Evolutionary conservation across 805 yeast genomes (phyloP).

Genomic region (Candida berthetii): DNA sequence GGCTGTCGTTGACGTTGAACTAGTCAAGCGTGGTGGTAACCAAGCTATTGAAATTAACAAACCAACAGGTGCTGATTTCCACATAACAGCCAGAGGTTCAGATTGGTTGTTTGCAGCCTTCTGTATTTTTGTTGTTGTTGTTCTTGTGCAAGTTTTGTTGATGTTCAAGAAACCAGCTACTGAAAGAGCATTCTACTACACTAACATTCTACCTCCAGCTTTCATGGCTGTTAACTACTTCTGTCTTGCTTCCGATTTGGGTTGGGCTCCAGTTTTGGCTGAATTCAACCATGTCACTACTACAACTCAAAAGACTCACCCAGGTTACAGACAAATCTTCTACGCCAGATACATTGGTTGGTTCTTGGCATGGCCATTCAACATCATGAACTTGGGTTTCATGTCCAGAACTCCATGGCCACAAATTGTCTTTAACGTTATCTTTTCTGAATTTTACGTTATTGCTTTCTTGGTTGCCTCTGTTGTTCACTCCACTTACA

Average conservation of each 20-base stretch:
- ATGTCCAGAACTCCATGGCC: slow-evolving; percentile 18
- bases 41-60: slow-evolving; percentile 39
- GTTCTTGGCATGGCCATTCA: slow-evolving; percentile 46
- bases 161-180: slow-evolving; percentile 22
- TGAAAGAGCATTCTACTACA: slow-evolving; percentile 27
- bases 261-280: slow-evolving; percentile 42
- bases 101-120: slow-evolving; percentile 62
- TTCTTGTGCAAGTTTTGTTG: slow-evolving; percentile 18
- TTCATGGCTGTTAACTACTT: slow-evolving; percentile 44
- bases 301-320: slow-evolving; percentile 16
- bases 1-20: slow-evolving; percentile 2
- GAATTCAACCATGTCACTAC: slow-evolving; percentile 45
- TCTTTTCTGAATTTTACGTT: slow-evolving; percentile 33
- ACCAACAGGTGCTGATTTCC: slow-evolving; percentile 38
- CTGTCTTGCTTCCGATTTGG: slow-evolving; percentile 55
- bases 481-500: slow-evolving; percentile 37
- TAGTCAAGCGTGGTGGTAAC: slow-evolving; percentile 25
- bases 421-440: slow-evolving; percentile 22
- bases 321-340: slow-evolving; percentile 46
- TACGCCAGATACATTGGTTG: slow-evolving; percentile 53
- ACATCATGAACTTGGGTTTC: slow-evolving; percentile 27
- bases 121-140: slow-evolving; percentile 32
- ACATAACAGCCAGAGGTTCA: slow-evolving; percentile 52
- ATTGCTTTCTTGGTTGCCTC: slow-evolving; percentile 38
- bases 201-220: slow-evolving; percentile 38